A percentile compares a stretch with the other conserved stretches of the same genome.
These are phyloP conservation scores for Peterozyma xylosa DNA, from an alignment of 805 yeast genomes.

Conservation along the genomic window DNA sequence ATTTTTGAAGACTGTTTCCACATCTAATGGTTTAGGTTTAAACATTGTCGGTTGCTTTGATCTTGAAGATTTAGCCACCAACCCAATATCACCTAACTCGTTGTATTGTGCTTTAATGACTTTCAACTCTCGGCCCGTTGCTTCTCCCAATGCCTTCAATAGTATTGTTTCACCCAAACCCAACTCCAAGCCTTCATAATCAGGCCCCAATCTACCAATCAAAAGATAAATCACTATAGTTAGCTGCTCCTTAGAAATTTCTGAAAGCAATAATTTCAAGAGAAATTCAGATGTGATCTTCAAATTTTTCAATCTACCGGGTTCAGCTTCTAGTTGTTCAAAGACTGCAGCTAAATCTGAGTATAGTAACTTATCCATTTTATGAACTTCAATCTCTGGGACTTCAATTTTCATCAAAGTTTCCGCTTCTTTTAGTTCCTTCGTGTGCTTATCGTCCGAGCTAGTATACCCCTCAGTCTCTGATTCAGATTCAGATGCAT, in stretches of 20 bases:
- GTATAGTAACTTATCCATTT: slow-evolving; percentile 22
- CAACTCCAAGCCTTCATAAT: slow-evolving; percentile 87
- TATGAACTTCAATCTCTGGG: slow-evolving; percentile 3
- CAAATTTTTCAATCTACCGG: slow-evolving; percentile 78
- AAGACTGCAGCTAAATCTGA: slow-evolving; percentile 53
- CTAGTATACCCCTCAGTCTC: slow-evolving; percentile 4
- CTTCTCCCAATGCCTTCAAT: slow-evolving; percentile 81
- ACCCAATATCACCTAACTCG: slow-evolving; percentile 83
- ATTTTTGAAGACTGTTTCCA: slow-evolving; percentile 64
- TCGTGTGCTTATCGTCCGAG: background rate
- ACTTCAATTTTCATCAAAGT: background rate
- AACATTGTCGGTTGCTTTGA: slow-evolving; percentile 89
- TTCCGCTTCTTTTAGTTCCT: background rate
- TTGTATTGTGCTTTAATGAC: slow-evolving; percentile 71
- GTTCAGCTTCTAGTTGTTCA: slow-evolving; percentile 69
- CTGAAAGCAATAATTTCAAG: slow-evolving; percentile 47
- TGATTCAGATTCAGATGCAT: background rate
- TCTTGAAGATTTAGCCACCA: slow-evolving; percentile 79
- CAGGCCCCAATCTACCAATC: slow-evolving; percentile 90
- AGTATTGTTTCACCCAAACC: slow-evolving; percentile 90
- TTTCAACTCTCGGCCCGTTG: slow-evolving; percentile 73
- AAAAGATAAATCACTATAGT: slow-evolving; percentile 73
- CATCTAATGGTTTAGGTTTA: slow-evolving; percentile 75
- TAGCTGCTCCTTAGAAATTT: slow-evolving; percentile 37
- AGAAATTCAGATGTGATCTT: slow-evolving; percentile 71